These are phyloP conservation scores for Polytrichum commune DNA, from an alignment of 225 moss, liverwort and hornwort genomes.

Conservation along the genomic window DNA sequence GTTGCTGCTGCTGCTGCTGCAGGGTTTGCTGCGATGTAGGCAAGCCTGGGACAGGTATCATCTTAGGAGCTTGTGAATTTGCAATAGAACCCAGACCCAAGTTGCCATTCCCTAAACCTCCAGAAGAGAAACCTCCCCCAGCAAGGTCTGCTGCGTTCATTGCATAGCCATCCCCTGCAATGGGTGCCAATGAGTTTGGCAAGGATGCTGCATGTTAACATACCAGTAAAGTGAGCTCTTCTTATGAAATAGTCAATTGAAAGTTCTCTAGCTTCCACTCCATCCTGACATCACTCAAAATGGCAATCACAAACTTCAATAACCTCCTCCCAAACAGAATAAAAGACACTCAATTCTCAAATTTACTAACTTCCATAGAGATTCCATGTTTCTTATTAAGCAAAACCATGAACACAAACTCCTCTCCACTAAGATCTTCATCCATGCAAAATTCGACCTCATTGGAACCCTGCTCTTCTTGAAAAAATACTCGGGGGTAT, in stretches of 20 bases:
- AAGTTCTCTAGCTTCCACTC: too few species aligned
- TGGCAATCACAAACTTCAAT: too few species aligned
- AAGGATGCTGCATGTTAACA: constrained; percentile 46
- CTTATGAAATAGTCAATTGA: background rate
- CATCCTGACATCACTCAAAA: too few species aligned
- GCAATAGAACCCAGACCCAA: constrained; percentile 49
- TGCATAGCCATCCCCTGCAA: constrained; percentile 84
- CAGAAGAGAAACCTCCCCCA: constrained; percentile 69
- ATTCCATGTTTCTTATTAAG: too few species aligned
- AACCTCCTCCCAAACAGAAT: too few species aligned
- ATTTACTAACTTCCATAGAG: too few species aligned
- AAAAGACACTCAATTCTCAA: too few species aligned
- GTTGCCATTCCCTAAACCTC: constrained; percentile 48
- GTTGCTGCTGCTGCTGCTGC: constrained; percentile 55
- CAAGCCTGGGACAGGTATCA: constrained; percentile 97
- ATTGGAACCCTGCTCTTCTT: too few species aligned
- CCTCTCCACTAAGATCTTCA: too few species aligned
- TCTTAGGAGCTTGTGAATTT: constrained; percentile 68
- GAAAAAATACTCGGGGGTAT: too few species aligned
- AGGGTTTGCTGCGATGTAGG: constrained; percentile 56
- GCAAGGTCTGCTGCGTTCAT: constrained; percentile 98
- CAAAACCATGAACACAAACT: too few species aligned
- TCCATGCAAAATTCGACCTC: too few species aligned
- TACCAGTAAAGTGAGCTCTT: constrained; percentile 15
- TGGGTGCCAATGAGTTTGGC: constrained; percentile 55